phyloP scores from a whole-genome alignment of 2,329 filamentous ascomycete species.

The Emergomyces orientalis region DNA sequence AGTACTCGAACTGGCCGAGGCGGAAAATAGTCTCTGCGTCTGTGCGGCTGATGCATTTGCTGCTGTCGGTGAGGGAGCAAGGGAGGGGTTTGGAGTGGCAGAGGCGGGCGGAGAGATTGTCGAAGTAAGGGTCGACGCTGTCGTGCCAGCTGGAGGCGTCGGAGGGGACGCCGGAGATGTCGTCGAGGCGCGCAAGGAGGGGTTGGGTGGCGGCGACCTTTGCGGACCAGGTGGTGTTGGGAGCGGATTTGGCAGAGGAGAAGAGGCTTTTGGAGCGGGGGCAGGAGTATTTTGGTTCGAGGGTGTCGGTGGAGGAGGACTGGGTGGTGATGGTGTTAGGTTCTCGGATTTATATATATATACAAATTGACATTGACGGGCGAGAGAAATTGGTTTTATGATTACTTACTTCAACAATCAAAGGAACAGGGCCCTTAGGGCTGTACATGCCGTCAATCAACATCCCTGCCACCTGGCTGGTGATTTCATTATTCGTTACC shows the following conservation, averaged over 20 bases:
- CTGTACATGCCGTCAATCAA: slow-evolving; percentile 61
- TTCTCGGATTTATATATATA: slow-evolving; percentile 26
- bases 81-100: slow-evolving; percentile 66
- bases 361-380: too few relatives aligned
- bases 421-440: slow-evolving; percentile 33
- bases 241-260: slow-evolving; percentile 39
- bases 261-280: slow-evolving; percentile 40
- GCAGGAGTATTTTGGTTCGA: slow-evolving; percentile 67
- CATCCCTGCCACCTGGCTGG: slow-evolving; percentile 69
- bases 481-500: slow-evolving; percentile 75
- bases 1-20: slow-evolving; percentile 72
- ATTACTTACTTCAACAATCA: slow-evolving; percentile 40
- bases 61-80: slow-evolving; percentile 46
- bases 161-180: slow-evolving; percentile 55
- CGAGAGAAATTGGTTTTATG: background rate
- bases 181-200: slow-evolving; percentile 55
- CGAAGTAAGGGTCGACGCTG: slow-evolving; percentile 69
- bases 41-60: slow-evolving; percentile 52
- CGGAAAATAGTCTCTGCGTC: slow-evolving; percentile 63
- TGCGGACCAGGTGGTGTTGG: slow-evolving; percentile 48
- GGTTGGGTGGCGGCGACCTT: slow-evolving; percentile 51
- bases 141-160: slow-evolving; percentile 54
- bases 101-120: slow-evolving; percentile 69
- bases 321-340: slow-evolving; percentile 15
- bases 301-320: slow-evolving; percentile 44